Percentiles rank a stretch among this genome's conserved stretches.
These are phyloP conservation scores for Dipteronia dyeriana DNA, from an alignment of 345 rosid species.

Conservation along the genomic window DNA sequence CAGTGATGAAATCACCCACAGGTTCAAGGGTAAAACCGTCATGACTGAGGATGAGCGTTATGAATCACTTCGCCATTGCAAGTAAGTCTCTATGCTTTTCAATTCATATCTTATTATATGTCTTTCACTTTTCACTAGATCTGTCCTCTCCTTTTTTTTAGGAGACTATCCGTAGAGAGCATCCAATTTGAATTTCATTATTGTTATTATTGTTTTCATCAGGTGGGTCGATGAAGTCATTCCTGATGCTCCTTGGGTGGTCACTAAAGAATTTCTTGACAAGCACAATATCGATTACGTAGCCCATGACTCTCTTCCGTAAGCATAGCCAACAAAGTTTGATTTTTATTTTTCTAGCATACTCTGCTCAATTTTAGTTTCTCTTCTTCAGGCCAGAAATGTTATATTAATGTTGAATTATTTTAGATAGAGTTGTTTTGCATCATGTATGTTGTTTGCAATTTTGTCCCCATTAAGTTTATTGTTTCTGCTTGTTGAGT, in stretches of 20 bases:
- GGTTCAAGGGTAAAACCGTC: slow-evolving; percentile 87
- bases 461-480: too few relatives aligned
- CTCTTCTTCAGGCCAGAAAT: neutral
- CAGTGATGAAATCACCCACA: slow-evolving; percentile 82
- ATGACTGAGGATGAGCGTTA: slow-evolving; percentile 83
- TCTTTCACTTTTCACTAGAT: too few relatives aligned
- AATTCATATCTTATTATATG: too few relatives aligned
- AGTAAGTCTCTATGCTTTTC: slow-evolving; percentile 35
- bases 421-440: too few relatives aligned
- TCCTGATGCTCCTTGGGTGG: slow-evolving; percentile 92
- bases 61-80: slow-evolving; percentile 97
- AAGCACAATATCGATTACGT: slow-evolving; percentile 71
- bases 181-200: neutral
- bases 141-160: neutral
- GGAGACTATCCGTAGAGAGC: too few relatives aligned
- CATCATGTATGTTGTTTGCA: too few relatives aligned
- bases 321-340: slow-evolving; percentile 26
- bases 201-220: neutral
- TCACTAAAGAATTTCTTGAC: slow-evolving; percentile 84
- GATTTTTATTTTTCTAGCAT: neutral
- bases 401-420: too few relatives aligned
- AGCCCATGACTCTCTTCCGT: slow-evolving; percentile 96
- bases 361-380: neutral
- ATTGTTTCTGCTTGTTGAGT: neutral
- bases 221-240: slow-evolving; percentile 99